phyloP scores from a whole-genome alignment of 257 asterid genomes.

The Ajuga chamaepitys region DNA sequence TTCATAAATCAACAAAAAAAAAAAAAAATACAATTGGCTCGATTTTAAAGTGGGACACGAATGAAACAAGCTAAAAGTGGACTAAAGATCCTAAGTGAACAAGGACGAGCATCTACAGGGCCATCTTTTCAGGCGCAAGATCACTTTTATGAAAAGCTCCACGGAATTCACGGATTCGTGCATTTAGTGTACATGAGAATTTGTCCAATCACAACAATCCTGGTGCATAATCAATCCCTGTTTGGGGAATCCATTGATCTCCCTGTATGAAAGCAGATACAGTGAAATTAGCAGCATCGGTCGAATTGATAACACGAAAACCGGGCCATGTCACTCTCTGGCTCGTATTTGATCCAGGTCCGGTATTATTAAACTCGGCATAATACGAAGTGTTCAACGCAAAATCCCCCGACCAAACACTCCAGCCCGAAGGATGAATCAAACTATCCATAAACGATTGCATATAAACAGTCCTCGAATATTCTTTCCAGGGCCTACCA shows the following conservation, averaged over 20 bases:
- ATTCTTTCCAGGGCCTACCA: slow-evolving; percentile 83
- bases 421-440: slow-evolving; percentile 55
- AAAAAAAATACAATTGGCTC: no score
- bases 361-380: slow-evolving; percentile 50
- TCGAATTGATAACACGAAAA: slow-evolving; percentile 26
- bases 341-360: slow-evolving; percentile 52
- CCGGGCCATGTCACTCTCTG: slow-evolving; percentile 74
- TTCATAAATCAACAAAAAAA: no score
- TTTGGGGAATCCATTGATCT: slow-evolving; percentile 52
- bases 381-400: slow-evolving; percentile 61
- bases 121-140: no score
- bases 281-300: slow-evolving; percentile 53
- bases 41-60: no score
- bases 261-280: slow-evolving; percentile 44
- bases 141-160: no score
- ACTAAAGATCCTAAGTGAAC: no score
- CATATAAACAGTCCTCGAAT: slow-evolving; percentile 55
- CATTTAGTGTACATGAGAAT: not conserved
- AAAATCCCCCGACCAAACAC: slow-evolving; percentile 55
- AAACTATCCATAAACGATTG: slow-evolving; percentile 34
- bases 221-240: slow-evolving; percentile 38
- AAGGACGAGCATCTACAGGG: no score
- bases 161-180: no score
- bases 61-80: no score
- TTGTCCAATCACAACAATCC: slow-evolving; percentile 22